These are phyloP conservation scores for Penicillium sp. DNA, from an alignment of 2,329 filamentous ascomycete species.

Conservation along the genomic window DNA sequence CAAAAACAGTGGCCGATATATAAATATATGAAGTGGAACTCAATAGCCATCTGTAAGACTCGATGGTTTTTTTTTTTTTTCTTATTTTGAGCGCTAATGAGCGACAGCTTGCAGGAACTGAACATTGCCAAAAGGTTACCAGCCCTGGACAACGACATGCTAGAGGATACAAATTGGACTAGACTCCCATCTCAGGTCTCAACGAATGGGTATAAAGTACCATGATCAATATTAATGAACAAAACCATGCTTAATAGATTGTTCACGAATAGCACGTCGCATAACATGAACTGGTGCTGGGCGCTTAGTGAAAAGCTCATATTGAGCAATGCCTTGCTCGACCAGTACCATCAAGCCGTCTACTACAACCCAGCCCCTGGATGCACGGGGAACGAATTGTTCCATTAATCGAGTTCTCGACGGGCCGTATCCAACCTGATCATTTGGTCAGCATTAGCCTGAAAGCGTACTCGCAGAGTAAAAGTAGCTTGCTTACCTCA, in stretches of 20 bases:
- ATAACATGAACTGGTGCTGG: slow-evolving; percentile 28
- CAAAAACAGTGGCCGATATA: no score
- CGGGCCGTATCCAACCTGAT: slow-evolving; percentile 18
- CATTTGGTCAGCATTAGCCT: slow-evolving; percentile 4
- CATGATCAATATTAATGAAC: slow-evolving; percentile 5
- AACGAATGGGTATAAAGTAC: background rate
- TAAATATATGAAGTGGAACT: no score
- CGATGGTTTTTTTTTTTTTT: no score
- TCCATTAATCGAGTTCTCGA: slow-evolving; percentile 17
- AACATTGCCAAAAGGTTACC: no score
- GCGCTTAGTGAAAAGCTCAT: slow-evolving; percentile 25
- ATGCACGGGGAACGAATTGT: slow-evolving; percentile 12
- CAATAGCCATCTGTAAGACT: no score
- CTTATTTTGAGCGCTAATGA: no score
- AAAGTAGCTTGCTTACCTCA: slow-evolving; percentile 20
- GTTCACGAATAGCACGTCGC: slow-evolving; percentile 19
- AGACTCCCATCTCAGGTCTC: background rate
- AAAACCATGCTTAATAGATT: slow-evolving; percentile 14
- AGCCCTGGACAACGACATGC: no score
- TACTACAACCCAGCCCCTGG: slow-evolving; percentile 25
- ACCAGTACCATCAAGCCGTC: slow-evolving; percentile 24
- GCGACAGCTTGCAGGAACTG: no score
- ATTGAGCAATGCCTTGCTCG: slow-evolving; percentile 29
- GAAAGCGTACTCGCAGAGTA: background rate
- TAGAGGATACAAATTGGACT: no score